Evolutionary conservation across 176 grass and related monocot genomes (phyloP), one percentile per base, ranked within the genome.

Genomic region (Canna indica): DNA sequence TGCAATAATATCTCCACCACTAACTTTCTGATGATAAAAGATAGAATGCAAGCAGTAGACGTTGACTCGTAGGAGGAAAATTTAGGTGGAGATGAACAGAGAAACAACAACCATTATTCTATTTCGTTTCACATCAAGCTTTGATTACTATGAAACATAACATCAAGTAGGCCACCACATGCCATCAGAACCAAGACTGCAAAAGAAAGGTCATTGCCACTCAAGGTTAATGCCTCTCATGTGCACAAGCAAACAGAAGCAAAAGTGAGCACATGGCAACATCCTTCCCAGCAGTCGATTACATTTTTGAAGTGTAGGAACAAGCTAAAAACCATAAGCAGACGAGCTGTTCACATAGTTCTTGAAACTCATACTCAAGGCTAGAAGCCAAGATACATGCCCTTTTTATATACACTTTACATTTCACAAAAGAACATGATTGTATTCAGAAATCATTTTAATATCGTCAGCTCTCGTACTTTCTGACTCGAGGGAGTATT

Each of bases 321-420:
- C 35, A 25, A 2, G 6, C 5, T 9, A 66, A 38, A 66, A 66
- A 38, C 31, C 22, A 4, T 22, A 25, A 67, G 64, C 20, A 67
- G 35, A 5, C 11, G 64, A 33, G 29, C 27, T 11, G 64, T 39
- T 39, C 20, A 41, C 24, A 16, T 38, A 9, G 35, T 26, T 67
- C 35, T 41, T 12, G 16, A 25, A 26, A 67, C 36, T 67, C 35
- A 17, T 34, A 26, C 64, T 13, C 64, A 14, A 11, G 26, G 7
- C 34, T n/a, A n/a, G n/a, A n/a, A n/a, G n/a, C n/a, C n/a, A n/a
- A 36, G 33, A 41, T 42, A 67, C 64, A 26, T 41, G 64, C 10
- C 36, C 15, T 24, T 25, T n/a, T 60, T 41, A 67, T 67, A 39
- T 67, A 42, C 64, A 67, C 22, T 64, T 64, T 20, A 67, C 36